These are phyloP conservation scores for Candida krabiensis DNA, from an alignment of 805 yeast genomes.

Conservation along the genomic window DNA sequence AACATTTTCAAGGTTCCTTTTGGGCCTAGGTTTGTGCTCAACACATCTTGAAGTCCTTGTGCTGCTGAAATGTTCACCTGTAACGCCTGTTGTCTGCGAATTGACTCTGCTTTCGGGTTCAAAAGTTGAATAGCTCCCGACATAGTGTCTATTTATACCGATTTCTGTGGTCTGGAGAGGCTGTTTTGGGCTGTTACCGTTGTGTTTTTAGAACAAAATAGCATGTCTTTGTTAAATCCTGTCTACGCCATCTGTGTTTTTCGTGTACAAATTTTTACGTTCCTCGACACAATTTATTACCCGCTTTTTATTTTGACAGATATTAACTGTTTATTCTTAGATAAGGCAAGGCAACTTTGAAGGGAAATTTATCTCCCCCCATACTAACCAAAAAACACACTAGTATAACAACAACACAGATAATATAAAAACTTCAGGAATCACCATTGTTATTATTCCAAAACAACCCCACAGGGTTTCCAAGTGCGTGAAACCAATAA, in stretches of 20 bases:
- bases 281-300: background rate
- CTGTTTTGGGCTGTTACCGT: too few relatives aligned
- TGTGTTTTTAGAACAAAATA: too few relatives aligned
- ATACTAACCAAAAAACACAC: too few relatives aligned
- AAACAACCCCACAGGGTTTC: too few relatives aligned
- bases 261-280: background rate
- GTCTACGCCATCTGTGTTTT: background rate
- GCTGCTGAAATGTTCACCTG: slow-evolving; percentile 96
- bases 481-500: too few relatives aligned
- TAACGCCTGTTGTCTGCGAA: slow-evolving; percentile 91
- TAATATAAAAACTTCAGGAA: too few relatives aligned
- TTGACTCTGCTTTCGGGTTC: slow-evolving; percentile 97
- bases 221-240: background rate
- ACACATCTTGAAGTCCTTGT: slow-evolving; percentile 90
- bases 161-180: background rate
- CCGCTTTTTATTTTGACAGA: too few relatives aligned
- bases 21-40: slow-evolving; percentile 92
- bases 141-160: slow-evolving; percentile 16
- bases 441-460: too few relatives aligned
- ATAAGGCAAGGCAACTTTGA: too few relatives aligned
- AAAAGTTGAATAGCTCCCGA: slow-evolving; percentile 79
- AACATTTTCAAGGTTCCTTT: slow-evolving; percentile 95
- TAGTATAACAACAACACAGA: too few relatives aligned
- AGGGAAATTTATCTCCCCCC: too few relatives aligned
- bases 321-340: too few relatives aligned